These are phyloP conservation scores for Coniferiporia weirii DNA, from an alignment of 1,284 basidiomycete species.

Conservation along the genomic window DNA sequence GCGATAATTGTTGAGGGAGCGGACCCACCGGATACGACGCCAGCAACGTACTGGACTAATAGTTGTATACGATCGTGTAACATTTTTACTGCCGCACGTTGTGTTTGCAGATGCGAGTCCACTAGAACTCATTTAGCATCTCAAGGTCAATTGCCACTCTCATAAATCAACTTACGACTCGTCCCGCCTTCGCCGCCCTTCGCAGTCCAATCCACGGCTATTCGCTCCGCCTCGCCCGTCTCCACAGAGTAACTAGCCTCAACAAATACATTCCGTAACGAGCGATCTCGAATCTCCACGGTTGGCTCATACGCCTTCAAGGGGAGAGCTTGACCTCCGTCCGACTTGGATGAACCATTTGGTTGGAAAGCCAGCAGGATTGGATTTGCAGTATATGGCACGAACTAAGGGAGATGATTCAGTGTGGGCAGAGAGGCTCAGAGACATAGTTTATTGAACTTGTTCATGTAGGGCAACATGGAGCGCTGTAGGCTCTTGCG, in stretches of 20 bases:
- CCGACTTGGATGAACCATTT: conserved; percentile 39
- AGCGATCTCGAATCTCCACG: conserved; percentile 74
- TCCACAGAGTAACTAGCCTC: conserved; percentile 84
- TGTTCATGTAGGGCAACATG: conserved; percentile 87
- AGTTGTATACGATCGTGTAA: conserved; percentile 85
- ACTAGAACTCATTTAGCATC: conserved; percentile 44
- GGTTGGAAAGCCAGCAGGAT: conserved; percentile 71
- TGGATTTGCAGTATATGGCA: conserved; percentile 67
- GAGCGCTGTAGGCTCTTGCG: conserved; percentile 58
- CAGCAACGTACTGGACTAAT: conserved; percentile 77
- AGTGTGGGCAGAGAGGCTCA: conserved; percentile 4
- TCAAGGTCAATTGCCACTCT: background rate
- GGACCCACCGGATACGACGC: conserved; percentile 63
- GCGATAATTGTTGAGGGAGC: background rate
- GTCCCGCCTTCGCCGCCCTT: conserved; percentile 83
- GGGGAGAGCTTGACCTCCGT: conserved; percentile 67
- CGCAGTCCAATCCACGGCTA: conserved; percentile 95
- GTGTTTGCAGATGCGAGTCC: conserved; percentile 83
- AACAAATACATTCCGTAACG: conserved; percentile 75
- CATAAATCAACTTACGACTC: conserved; percentile 49
- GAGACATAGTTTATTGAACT: conserved; percentile 34
- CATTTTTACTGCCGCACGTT: conserved; percentile 95
- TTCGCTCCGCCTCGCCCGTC: conserved; percentile 96
- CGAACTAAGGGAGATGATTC: conserved; percentile 45
- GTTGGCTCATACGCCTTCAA: conserved; percentile 88